These are phyloP conservation scores for Trichoderma oligosporum DNA, from an alignment of 2,329 filamentous ascomycete genomes.

Conservation along the genomic window DNA sequence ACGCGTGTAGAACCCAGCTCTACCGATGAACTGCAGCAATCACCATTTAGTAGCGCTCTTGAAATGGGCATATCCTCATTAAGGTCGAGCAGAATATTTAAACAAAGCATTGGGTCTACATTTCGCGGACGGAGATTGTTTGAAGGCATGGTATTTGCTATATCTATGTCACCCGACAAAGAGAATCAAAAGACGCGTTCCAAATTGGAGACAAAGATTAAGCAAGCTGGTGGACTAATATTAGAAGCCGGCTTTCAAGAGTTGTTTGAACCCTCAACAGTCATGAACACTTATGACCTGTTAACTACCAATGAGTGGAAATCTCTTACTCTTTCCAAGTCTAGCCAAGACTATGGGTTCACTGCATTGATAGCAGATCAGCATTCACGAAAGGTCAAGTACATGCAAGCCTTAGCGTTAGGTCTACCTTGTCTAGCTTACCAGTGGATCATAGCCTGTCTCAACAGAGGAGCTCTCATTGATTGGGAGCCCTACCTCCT, in stretches of 20 bases:
- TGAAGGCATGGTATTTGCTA: conserved; percentile 78
- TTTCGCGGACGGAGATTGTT: conserved; percentile 51
- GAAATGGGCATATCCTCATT: conserved; percentile 36
- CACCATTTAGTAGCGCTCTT: conserved; percentile 36
- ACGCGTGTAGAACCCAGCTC: conserved; percentile 40
- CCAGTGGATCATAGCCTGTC: conserved; percentile 74
- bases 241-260: conserved; percentile 75
- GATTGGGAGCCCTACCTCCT: conserved; percentile 81
- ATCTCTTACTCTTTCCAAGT: conserved; percentile 50
- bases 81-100: conserved; percentile 28
- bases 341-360: conserved; percentile 62
- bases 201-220: conserved; percentile 58
- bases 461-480: conserved; percentile 57
- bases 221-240: conserved; percentile 66
- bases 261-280: conserved; percentile 58
- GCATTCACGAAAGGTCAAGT: conserved; percentile 84
- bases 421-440: conserved; percentile 81
- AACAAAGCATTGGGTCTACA: conserved; percentile 28
- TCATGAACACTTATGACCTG: conserved; percentile 34
- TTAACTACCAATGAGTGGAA: conserved; percentile 31
- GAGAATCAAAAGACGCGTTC: conserved; percentile 38
- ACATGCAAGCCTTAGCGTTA: conserved; percentile 89
- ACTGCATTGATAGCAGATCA: conserved; percentile 80
- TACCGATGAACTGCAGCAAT: conserved; percentile 46
- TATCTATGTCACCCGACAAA: conserved; percentile 61